Evolutionary conservation across 2,329 filamentous ascomycete species (phyloP), one percentile per base, ranked within the genome.

Genomic region (Fusarium citri): DNA sequence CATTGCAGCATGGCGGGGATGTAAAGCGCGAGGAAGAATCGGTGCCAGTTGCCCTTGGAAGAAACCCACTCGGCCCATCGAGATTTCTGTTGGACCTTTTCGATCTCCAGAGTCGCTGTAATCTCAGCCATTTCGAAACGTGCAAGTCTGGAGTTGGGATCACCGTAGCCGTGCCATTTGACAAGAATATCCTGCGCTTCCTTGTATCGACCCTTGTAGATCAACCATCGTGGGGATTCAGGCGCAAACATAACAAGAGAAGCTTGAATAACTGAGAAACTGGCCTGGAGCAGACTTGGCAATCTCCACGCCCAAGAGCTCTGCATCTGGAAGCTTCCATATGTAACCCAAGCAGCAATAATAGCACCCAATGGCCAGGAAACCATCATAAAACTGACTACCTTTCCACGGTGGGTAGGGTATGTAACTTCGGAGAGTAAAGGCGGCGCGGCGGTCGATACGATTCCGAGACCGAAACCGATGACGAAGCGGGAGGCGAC

Each of bases 261-360:
- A 0, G 55, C 59, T 20, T 74, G 72, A 1, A 63, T 5, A 3
- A 74, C 25, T 0, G 72, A 72, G 22, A 82, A 82, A 37, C 73
- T 76, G 1, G 64, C 64, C 65, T 87, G 85, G 3, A 87, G 72
- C 5, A 85, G 75, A 31, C 83, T 85, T 1, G 85, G 85, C 5
- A 85, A 76, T 46, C 84, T 79, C 83, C 85, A 87, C n/a, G 82
- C 79, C 83, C 83, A 85, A 53, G 77, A 78, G 55, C 71, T 78
- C 20, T 56, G 2, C 65, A 82, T 81, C 43, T 78, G 78, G 23
- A 80, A 76, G 1, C 81, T 84, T 20, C 83, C 83, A 48, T 80
- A 84, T 0, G 83, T 84, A 0, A 66, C 66, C 74, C 74, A 76
- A 4, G 71, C 74, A 1, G 74, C 71, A 2, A 76, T 60, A 3